Conservation (phyloP, 257 asterid genomes). For the Leptodermis oblonga region DNA sequence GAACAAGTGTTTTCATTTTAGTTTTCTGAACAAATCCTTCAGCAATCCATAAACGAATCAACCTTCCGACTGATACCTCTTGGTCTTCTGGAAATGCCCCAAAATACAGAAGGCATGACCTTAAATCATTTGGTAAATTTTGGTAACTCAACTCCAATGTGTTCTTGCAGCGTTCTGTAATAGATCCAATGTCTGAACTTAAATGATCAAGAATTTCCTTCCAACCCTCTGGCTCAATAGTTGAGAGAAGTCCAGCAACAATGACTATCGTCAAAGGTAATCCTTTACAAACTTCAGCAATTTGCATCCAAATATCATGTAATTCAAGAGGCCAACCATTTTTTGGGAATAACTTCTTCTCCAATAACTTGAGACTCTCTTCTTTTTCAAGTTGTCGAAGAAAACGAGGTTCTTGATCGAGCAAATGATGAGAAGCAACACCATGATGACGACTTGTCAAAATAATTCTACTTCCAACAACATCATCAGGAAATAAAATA, state of each 20-base stretch:
- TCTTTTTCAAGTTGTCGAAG: neutral
- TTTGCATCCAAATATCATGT: neutral
- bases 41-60: too few relatives aligned
- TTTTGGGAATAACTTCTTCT: neutral
- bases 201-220: neutral
- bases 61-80: neutral
- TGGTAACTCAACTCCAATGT: conserved; percentile 1
- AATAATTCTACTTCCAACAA: conserved; percentile 7
- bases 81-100: neutral
- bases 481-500: conserved; percentile 8
- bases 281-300: neutral
- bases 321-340: neutral
- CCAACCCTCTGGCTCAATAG: neutral
- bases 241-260: neutral
- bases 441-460: too few relatives aligned
- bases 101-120: neutral
- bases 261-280: neutral
- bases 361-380: neutral
- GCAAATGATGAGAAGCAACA: neutral
- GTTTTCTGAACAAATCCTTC: too few relatives aligned
- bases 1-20: too few relatives aligned
- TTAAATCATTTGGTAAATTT: conserved; percentile 5
- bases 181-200: neutral
- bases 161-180: neutral
- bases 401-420: neutral